A percentile compares a stretch with the other conserved stretches of the same genome.
Evolutionary conservation across 2,329 filamentous ascomycete genomes (phyloP).

Genomic region (Pseudogymnoascus sp.): DNA sequence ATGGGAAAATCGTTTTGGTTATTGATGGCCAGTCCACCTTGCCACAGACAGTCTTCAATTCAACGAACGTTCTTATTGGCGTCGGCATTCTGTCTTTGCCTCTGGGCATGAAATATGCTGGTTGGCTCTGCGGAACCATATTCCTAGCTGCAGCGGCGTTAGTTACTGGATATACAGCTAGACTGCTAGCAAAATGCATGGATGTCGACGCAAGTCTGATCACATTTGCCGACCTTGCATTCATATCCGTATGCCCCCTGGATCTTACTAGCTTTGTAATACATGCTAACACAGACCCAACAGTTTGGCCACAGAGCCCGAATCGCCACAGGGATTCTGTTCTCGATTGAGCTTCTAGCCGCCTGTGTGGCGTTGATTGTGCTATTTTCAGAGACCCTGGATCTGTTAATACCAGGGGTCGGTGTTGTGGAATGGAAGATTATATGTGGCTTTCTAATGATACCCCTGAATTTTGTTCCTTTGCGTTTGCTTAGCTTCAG

Average conservation of each 20-base stretch:
- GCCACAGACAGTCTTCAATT: constrained; percentile 94
- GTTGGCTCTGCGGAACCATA: constrained; percentile 75
- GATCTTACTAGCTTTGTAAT: not conserved
- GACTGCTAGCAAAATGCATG: constrained; percentile 78
- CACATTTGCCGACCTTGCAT: constrained; percentile 91
- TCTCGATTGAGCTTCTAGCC: constrained; percentile 79
- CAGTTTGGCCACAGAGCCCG: constrained; percentile 72
- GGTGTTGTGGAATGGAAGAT: constrained; percentile 74
- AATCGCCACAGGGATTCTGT: constrained; percentile 74
- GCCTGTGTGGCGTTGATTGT: constrained; percentile 86
- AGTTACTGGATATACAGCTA: constrained; percentile 80
- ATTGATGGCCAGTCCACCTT: constrained; percentile 92
- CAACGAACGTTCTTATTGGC: constrained; percentile 73
- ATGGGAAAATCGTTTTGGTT: constrained; percentile 75
- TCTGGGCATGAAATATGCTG: constrained; percentile 77
- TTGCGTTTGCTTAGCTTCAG: constrained; percentile 80
- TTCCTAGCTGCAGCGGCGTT: constrained; percentile 68
- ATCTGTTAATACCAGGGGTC: constrained; percentile 67
- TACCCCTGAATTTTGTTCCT: constrained; percentile 79
- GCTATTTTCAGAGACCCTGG: constrained; percentile 85
- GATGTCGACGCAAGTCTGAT: constrained; percentile 78
- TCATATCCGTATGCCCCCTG: constrained; percentile 49
- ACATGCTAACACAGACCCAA: not conserved
- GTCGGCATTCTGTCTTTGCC: constrained; percentile 85
- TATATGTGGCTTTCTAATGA: constrained; percentile 67